Base-by-base conservation (phyloP, 2,329 filamentous ascomycete genomes). In the Paecilomyces sp. region DNA sequence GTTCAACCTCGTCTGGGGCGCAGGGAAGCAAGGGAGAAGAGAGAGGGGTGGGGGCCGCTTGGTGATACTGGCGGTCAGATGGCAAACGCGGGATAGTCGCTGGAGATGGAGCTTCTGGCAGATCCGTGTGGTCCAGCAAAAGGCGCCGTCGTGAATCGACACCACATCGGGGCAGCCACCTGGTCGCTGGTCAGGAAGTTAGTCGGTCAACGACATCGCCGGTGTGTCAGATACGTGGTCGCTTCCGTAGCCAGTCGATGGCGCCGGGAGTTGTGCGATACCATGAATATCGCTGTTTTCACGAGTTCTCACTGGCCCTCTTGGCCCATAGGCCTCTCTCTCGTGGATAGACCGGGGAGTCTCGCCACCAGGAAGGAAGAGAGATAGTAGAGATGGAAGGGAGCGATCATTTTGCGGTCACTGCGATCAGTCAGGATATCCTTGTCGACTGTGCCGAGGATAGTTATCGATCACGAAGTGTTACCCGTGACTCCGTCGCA, bases 191-290 rank as follows among this genome's bases (percentile, higher is more conserved):
- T 55, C 54, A 55, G 54, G 30, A 33, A 24, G 54, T 34, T 55
- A 36, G 55, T 47, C 55, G 31, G 55, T 57, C 36, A 13, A 57
- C 22, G 41, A 31, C 55, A 34, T 51, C 24, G 13, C n/a, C 31
- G 25, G 50, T 57, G 59, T 62, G 58, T 52, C 54, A 61, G 51
- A 64, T 65, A 65, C 65, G 65, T 66, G 65, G 65, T 64, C 56
- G 64, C 57, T 60, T 54, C 61, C 54, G 59, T 58, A 52, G 57
- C 65, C 65, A 66, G 61, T 66, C 62, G 57, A 61, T 64, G 55
- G 13, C 7, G 31, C 31, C 60, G 41, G 57, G 52, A 25, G 56
- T 59, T 56, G 13, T 22, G 50, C 50, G 50, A 53, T 24, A 22
- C 50, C 11, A 12, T 12, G n/a, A 52, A 53, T 25, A 53, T 53